Conservation (phyloP, 805 yeast genomes). For the Ogataea henricii region DNA sequence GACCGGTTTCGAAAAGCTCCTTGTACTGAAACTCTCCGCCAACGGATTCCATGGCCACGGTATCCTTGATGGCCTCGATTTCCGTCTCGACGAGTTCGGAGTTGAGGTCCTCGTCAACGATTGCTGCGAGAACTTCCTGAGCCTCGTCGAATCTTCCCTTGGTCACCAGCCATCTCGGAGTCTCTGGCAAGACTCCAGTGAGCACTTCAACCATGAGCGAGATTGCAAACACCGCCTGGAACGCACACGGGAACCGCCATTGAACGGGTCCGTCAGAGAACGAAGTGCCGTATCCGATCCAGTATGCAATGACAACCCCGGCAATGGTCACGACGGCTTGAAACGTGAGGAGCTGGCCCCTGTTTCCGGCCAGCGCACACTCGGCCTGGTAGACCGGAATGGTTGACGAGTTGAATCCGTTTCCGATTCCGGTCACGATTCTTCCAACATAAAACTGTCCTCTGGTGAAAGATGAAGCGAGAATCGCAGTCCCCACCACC, state of each 20-base stretch:
- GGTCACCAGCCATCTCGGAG: constrained; percentile 58
- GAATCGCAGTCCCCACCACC: constrained; percentile 37
- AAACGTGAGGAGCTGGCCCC: constrained; percentile 42
- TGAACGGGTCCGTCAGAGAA: constrained; percentile 39
- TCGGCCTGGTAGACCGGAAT: constrained; percentile 51
- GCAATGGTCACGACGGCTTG: constrained; percentile 41
- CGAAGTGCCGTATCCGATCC: constrained; percentile 45
- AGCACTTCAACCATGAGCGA: constrained; percentile 31
- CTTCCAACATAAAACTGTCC: constrained; percentile 48
- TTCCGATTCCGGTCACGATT: constrained; percentile 47
- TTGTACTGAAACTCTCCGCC: constrained; percentile 30
- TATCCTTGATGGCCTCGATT: constrained; percentile 17
- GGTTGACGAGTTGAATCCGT: constrained; percentile 46
- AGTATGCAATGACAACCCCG: constrained; percentile 47
- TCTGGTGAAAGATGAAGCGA: constrained; percentile 36
- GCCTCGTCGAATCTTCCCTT: constrained; percentile 46
- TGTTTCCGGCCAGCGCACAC: constrained; percentile 39
- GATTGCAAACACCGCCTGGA: constrained; percentile 45
- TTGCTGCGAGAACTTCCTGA: constrained; percentile 35
- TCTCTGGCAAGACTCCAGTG: constrained; percentile 42
- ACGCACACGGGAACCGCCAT: constrained; percentile 50
- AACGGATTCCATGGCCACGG: constrained; percentile 38
- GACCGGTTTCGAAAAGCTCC: constrained; percentile 42
- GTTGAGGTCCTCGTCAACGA: constrained; percentile 32
- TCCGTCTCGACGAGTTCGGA: constrained; percentile 11